Percentiles rank a stretch among this genome's conserved stretches.
phyloP scores from a whole-genome alignment of 768 basidiomycete genomes.

The Xanthoconium stramineum region DNA sequence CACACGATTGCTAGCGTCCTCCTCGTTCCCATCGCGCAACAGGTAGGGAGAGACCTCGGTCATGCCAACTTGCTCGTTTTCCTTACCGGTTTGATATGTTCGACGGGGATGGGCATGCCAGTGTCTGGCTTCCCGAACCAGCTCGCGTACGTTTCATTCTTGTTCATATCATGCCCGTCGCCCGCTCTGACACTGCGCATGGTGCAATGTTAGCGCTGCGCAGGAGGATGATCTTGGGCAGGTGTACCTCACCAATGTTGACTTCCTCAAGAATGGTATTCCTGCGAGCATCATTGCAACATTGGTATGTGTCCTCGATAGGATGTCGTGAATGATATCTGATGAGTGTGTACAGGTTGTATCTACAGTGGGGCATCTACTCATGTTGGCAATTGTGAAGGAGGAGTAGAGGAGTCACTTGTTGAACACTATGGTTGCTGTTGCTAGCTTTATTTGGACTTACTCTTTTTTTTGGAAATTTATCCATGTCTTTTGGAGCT shows the following conservation, averaged over 20 bases:
- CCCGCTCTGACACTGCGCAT: not conserved
- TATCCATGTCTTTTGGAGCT: no score
- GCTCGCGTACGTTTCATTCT: conserved; percentile 65
- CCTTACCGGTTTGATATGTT: conserved; percentile 89
- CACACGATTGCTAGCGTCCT: conserved; percentile 96
- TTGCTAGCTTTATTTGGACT: no score
- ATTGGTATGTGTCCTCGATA: conserved; percentile 41
- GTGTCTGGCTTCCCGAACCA: conserved; percentile 99
- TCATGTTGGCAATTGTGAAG: conserved; percentile 18
- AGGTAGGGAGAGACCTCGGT: conserved; percentile 78
- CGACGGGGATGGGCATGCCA: conserved; percentile 96
- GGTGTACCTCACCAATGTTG: conserved; percentile 77
- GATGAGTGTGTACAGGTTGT: conserved; percentile 14
- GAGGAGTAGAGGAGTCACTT: no score
- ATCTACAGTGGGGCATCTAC: conserved; percentile 13
- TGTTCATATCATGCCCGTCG: not conserved
- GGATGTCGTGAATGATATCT: not conserved
- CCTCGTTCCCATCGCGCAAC: conserved; percentile 92
- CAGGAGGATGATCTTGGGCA: conserved; percentile 95
- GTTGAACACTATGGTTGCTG: no score
- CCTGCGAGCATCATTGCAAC: conserved; percentile 92
- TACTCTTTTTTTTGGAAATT: no score
- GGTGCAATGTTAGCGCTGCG: conserved; percentile 55
- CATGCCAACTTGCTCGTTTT: conserved; percentile 87
- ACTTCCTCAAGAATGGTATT: conserved; percentile 92